Conservation (phyloP, 1,139 yeast genomes). For the Geotrichum aggregatum region DNA sequence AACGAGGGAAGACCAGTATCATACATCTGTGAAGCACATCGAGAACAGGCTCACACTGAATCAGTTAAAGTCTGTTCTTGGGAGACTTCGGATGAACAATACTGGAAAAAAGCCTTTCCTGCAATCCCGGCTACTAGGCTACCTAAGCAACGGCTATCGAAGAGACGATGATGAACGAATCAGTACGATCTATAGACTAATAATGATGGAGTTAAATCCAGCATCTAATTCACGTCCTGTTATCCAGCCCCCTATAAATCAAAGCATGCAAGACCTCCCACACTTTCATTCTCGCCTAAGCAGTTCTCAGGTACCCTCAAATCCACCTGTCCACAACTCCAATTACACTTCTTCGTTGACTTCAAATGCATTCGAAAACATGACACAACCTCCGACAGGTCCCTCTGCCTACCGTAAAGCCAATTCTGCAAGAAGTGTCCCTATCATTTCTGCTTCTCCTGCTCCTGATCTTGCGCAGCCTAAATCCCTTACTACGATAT, state of each 20-base stretch:
- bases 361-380: no score
- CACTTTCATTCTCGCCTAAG: background rate
- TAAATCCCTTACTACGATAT: no score
- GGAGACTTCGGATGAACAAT: constrained; percentile 24
- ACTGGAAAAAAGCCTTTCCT: constrained; percentile 36
- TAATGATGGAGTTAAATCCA: constrained; percentile 9
- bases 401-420: background rate
- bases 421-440: background rate
- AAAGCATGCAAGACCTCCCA: no score
- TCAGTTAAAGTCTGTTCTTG: constrained; percentile 32
- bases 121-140: constrained; percentile 29
- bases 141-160: constrained; percentile 18
- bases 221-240: background rate
- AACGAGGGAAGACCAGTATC: background rate
- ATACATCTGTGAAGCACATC: background rate
- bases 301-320: background rate
- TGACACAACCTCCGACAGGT: background rate
- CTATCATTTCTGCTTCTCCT: no score
- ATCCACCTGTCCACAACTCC: background rate
- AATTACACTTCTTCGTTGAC: no score
- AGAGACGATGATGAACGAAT: constrained; percentile 9
- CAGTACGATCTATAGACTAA: background rate
- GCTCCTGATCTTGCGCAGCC: no score
- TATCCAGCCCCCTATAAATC: background rate
- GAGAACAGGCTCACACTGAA: constrained; percentile 27